Evolutionary conservation across 169 alveolate species (phyloP).

Genomic region (Plasmodium gallinaceum): DNA sequence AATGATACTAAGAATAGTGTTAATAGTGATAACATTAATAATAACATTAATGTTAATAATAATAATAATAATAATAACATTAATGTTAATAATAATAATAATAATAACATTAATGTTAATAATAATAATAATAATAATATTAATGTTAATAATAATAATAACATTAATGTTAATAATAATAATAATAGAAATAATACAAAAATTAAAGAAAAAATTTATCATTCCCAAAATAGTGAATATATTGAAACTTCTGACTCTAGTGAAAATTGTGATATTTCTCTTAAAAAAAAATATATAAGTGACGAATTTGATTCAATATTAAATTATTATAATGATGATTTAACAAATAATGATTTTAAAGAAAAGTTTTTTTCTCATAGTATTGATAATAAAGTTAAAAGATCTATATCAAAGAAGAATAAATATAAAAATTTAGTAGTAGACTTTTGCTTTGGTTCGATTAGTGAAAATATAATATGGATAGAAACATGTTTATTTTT

Average conservation of each 20-base stretch:
- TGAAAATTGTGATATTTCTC: background rate
- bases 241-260: background rate
- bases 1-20: too few relatives aligned
- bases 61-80: too few relatives aligned
- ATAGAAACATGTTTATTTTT: slow-evolving; percentile 59
- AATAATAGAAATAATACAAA: too few relatives aligned
- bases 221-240: background rate
- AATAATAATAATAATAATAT: too few relatives aligned
- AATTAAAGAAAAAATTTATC: too few relatives aligned
- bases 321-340: slow-evolving; percentile 12
- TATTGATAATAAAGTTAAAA: slow-evolving; percentile 1
- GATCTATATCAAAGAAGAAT: slow-evolving; percentile 13
- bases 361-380: background rate
- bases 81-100: too few relatives aligned
- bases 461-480: slow-evolving; percentile 47
- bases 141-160: too few relatives aligned
- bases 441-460: slow-evolving; percentile 55
- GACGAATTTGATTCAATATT: background rate
- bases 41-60: too few relatives aligned
- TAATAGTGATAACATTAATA: too few relatives aligned
- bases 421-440: slow-evolving; percentile 62
- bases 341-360: slow-evolving; percentile 6
- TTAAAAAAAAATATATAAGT: background rate
- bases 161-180: too few relatives aligned
- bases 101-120: too few relatives aligned